Conservation (phyloP, 768 basidiomycete genomes). For the Tylopilus cervinicoccineus region DNA sequence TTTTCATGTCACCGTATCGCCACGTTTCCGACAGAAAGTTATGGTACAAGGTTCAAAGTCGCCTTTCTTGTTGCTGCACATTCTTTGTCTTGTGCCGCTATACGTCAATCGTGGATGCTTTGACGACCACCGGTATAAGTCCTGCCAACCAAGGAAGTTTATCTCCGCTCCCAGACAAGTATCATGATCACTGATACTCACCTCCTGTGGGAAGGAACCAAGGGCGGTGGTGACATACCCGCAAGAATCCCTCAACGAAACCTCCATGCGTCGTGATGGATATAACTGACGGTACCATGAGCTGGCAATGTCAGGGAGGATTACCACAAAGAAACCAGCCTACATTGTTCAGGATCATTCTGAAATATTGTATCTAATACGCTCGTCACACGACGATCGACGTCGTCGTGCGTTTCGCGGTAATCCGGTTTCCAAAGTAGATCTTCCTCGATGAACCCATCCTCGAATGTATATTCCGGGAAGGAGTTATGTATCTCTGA, state of each 20-base stretch:
- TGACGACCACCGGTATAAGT: slow-evolving; percentile 2
- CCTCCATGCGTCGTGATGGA: slow-evolving; percentile 66
- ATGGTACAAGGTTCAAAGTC: not conserved
- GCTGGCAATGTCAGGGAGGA: not conserved
- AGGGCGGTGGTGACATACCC: slow-evolving; percentile 37
- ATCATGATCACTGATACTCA: slow-evolving; percentile 18
- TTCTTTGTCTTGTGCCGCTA: not conserved
- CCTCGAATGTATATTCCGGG: slow-evolving; percentile 50
- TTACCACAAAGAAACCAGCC: not conserved
- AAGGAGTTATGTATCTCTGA: slow-evolving; percentile 36
- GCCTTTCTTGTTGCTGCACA: not conserved
- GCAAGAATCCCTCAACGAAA: slow-evolving; percentile 54
- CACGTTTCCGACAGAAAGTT: not conserved
- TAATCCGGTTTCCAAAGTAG: slow-evolving; percentile 41
- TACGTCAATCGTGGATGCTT: not conserved
- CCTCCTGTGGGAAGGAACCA: slow-evolving; percentile 63
- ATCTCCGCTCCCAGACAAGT: not conserved
- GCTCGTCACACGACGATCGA: not conserved
- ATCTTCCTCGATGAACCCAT: slow-evolving; percentile 57
- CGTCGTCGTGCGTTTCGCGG: slow-evolving; percentile 4
- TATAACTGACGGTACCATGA: slow-evolving; percentile 40
- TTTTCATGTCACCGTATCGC: not conserved
- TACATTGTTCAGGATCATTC: not conserved
- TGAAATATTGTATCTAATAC: not conserved
- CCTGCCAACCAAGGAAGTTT: not conserved